Conservation (phyloP, 1,139 yeast species). For the Yamadazyma songkhlaensis region DNA sequence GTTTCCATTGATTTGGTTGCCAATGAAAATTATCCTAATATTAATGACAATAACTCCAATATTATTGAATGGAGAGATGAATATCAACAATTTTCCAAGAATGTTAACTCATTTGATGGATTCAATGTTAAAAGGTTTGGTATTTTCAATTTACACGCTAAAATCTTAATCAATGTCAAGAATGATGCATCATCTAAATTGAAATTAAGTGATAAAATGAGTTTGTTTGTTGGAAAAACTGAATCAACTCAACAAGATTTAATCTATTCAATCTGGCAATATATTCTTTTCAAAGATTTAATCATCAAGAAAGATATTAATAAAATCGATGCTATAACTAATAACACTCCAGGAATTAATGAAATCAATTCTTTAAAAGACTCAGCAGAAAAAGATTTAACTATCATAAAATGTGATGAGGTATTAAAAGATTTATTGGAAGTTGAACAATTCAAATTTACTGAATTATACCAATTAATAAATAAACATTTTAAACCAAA, state of each 20-base stretch:
- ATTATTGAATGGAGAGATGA: conserved; percentile 46
- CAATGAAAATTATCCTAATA: conserved; percentile 38
- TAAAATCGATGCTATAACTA: conserved; percentile 39
- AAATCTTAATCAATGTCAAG: conserved; percentile 77
- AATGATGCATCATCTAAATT: conserved; percentile 58
- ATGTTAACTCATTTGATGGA: conserved; percentile 67
- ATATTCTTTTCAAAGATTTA: conserved; percentile 71
- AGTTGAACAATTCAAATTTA: conserved; percentile 55
- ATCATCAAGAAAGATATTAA: conserved; percentile 42
- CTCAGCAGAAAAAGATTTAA: conserved; percentile 33
- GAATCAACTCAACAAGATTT: conserved; percentile 89
- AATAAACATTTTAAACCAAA: conserved; percentile 63
- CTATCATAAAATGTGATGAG: conserved; percentile 65
- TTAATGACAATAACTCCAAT: conserved; percentile 30
- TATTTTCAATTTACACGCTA: conserved; percentile 58
- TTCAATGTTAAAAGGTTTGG: conserved; percentile 85
- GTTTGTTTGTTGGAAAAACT: conserved; percentile 67
- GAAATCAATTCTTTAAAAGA: conserved; percentile 13
- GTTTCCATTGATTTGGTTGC: conserved; percentile 73
- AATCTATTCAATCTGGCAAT: conserved; percentile 83
- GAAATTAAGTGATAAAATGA: conserved; percentile 59
- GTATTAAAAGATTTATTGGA: conserved; percentile 57
- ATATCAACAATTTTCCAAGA: conserved; percentile 10
- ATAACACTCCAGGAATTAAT: conserved; percentile 17
- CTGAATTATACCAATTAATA: conserved; percentile 71